Base-by-base conservation (phyloP, 257 asterid species). In the Paulownia fortunei region DNA sequence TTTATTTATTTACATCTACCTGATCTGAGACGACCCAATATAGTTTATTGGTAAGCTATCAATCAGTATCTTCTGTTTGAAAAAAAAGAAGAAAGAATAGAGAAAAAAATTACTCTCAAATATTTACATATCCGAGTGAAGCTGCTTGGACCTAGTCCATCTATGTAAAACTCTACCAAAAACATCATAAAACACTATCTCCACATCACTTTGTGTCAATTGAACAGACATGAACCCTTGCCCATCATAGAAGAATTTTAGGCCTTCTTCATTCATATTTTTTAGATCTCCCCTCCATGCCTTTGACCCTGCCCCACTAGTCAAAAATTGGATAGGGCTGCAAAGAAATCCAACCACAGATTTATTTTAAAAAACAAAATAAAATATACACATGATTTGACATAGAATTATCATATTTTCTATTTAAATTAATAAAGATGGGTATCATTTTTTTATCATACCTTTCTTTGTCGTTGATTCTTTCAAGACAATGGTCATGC, bases 251-350 rank as follows among this genome's bases (percentile, higher is more conserved):
- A 90, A 88, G 80, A 88, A 94, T 15, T 88, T 79, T 26, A 92
- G 47, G 10, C 58, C 79, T 15, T 87, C 76, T 2, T 46, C 73
- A 12, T 83, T 83, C 46, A 78, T 26, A 26, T 64, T 72, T 64
- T 86, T 89, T 0, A 94, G 61, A 66, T 94, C 97, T 18, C 97
- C 97, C 52, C 95, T 88, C 98, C 98, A 94, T 0, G 98, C 97
- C 87, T 92, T 94, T 15, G 98, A 94, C 8, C 97, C 98, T 2
- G 96, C 97, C 64, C 98, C 97, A 61, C 98, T 94, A 5, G 97
- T 92, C 69, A 94, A 41, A 71, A 90, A 94, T 49, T 90, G 92
- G 3, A 94, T 90, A 0, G 89, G 91, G 68, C 98, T 94, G 82
- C 75, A 82, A 79, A 18, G 4, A 3, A 32, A 61, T 0, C 15